Base-by-base conservation (phyloP, 306 rosid species). In the Coriaria nepalensis region DNA sequence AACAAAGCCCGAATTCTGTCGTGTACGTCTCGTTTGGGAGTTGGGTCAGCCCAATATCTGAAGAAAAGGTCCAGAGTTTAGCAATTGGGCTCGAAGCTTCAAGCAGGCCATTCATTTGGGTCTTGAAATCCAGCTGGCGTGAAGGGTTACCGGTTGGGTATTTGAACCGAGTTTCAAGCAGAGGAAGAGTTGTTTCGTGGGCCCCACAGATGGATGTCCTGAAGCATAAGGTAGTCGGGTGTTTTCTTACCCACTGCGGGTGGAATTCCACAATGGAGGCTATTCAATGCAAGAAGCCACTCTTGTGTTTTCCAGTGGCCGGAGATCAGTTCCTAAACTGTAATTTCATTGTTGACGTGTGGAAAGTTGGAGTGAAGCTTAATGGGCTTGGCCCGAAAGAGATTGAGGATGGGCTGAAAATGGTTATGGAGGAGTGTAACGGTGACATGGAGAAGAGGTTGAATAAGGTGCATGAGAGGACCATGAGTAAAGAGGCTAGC, bases 241-340 rank as follows among this genome's bases (percentile, higher is more conserved):
- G 88, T 38, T 90, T 78, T 37, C 62, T 90, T 13, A 77, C 97
- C 0, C 97, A 90, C n/a, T 90, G 97, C 10, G 95, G 97, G 0
- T 90, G 97, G 97, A 90, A 81, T 56, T 90, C 97, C 13, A 84
- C 82, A 29, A 50, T 81, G 76, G 95, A 90, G 63, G 97, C 95
- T 0, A 55, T 84, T 29, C 84, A 69, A 33, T 81, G 60, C 53
- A 67, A 37, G 9, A 81, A 81, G 62, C 75, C 76, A 29, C 41
- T 81, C 55, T 4, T 90, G 34, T 90, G 97, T 37, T 84, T 67
- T 48, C 97, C 93, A 0, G 67, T 84, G 33, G 93, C 93, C 6
- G 97, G 95, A 0, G 97, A 90, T 41, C 97, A 90, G 61, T 90
- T 77, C 53, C 39, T 90, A 54, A 90, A 90, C 32, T 78, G 80